These are phyloP conservation scores for Inosperma sp. DNA, from an alignment of 768 basidiomycete species.

Conservation along the genomic window DNA sequence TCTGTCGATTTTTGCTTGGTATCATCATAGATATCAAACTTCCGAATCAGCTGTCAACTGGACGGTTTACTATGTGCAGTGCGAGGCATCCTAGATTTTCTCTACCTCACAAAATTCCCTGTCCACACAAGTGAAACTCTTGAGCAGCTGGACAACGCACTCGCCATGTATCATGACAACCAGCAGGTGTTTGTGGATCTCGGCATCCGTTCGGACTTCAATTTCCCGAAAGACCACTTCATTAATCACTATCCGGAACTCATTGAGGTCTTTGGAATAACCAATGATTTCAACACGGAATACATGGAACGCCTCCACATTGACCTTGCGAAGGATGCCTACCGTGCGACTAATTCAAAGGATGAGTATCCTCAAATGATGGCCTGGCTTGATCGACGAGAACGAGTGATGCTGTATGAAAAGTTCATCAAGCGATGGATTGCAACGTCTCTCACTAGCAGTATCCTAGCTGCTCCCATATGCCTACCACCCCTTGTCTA, in stretches of 20 bases:
- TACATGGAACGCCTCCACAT: too few species aligned
- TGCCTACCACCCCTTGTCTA: background rate
- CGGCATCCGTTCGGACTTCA: conserved; percentile 14
- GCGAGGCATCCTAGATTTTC: conserved; percentile 30
- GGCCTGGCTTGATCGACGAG: conserved; percentile 23
- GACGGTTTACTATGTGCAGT: conserved; percentile 6
- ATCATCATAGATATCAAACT: background rate
- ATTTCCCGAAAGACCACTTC: too few species aligned
- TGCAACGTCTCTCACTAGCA: background rate
- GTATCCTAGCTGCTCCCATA: too few species aligned
- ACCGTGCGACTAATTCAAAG: conserved; percentile 12
- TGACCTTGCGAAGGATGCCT: too few species aligned
- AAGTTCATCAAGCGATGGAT: background rate
- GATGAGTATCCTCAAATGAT: too few species aligned
- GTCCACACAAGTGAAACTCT: conserved; percentile 25
- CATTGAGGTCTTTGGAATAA: too few species aligned
- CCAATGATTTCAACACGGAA: too few species aligned
- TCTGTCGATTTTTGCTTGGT: too few species aligned
- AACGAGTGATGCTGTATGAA: too few species aligned
- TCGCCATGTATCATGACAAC: conserved; percentile 26
- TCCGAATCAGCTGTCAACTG: background rate
- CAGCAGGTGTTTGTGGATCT: conserved; percentile 27
- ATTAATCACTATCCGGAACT: too few species aligned
- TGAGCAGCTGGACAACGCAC: conserved; percentile 18
- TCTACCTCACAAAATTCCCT: conserved; percentile 27